These are phyloP conservation scores for Corylus americana DNA, from an alignment of 306 rosid genomes.

Conservation along the genomic window DNA sequence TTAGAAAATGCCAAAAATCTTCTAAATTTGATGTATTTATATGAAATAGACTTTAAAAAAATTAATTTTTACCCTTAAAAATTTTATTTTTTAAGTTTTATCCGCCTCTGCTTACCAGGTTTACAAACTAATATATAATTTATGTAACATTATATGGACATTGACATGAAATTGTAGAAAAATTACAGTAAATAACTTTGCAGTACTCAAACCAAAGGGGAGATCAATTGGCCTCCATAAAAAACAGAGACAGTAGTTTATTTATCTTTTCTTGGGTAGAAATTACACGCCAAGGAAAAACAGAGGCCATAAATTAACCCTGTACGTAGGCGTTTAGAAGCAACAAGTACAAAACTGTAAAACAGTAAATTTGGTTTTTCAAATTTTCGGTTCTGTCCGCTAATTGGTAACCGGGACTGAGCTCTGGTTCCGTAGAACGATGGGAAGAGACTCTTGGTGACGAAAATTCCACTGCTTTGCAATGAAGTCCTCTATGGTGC, in stretches of 20 bases:
- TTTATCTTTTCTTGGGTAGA: background rate
- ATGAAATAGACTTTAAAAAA: no score
- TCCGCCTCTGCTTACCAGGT: no score
- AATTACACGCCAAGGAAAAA: background rate
- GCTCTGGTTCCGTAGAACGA: constrained; percentile 44
- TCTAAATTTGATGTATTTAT: no score
- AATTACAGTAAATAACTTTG: no score
- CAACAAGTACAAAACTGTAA: background rate
- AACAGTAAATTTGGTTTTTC: background rate
- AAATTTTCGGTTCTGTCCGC: background rate
- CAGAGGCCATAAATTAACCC: background rate
- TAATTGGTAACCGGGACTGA: background rate
- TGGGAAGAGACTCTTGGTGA: constrained; percentile 47
- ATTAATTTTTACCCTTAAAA: no score
- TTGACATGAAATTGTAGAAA: no score
- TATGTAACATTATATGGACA: no score
- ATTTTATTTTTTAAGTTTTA: no score
- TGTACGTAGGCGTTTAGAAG: background rate
- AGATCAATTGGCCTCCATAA: background rate
- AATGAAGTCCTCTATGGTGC: constrained; percentile 71
- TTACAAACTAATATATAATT: no score
- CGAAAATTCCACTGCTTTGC: constrained; percentile 72
- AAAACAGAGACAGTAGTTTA: background rate
- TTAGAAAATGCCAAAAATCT: no score
- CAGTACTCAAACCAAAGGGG: no score